phyloP scores from a whole-genome alignment of 306 rosid genomes.

The Sindora glabra region DNA sequence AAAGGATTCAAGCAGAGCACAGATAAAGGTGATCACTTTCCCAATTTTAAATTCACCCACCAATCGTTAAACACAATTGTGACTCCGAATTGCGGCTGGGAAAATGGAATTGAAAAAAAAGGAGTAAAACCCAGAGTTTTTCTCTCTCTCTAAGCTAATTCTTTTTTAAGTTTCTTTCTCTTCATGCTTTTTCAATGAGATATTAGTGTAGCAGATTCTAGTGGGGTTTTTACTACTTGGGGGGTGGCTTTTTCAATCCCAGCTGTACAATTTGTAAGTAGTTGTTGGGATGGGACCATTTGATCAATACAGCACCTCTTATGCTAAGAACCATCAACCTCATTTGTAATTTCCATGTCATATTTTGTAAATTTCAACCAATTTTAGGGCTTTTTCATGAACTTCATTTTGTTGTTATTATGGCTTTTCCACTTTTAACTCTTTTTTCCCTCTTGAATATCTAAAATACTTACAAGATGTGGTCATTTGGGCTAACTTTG shows the following conservation, averaged over 20 bases:
- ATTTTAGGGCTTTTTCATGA: slow-evolving; percentile 16
- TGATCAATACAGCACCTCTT: slow-evolving; percentile 51
- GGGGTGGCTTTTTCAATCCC: slow-evolving; percentile 58
- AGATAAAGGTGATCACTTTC: slow-evolving; percentile 21
- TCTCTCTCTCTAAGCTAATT: background rate
- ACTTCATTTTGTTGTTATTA: background rate
- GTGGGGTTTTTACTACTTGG: slow-evolving; percentile 55
- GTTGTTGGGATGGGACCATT: slow-evolving; percentile 87
- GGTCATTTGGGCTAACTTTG: slow-evolving; percentile 3
- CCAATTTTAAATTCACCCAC: background rate
- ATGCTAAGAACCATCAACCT: slow-evolving; percentile 56
- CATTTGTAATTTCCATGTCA: slow-evolving; percentile 39
- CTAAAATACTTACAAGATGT: slow-evolving; percentile 20
- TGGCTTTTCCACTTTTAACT: background rate
- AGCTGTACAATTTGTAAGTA: slow-evolving; percentile 52
- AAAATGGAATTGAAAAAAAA: background rate
- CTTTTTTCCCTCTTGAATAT: background rate
- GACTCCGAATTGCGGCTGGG: background rate
- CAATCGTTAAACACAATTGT: too few relatives aligned
- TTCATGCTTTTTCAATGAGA: slow-evolving; percentile 38
- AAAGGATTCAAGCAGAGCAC: slow-evolving; percentile 5
- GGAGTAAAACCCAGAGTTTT: background rate
- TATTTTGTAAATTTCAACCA: slow-evolving; percentile 35
- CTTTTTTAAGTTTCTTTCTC: slow-evolving; percentile 27
- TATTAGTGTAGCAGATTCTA: slow-evolving; percentile 62